phyloP scores from a whole-genome alignment of 2,329 filamentous ascomycete species.

The Trichoderma polysporum region DNA sequence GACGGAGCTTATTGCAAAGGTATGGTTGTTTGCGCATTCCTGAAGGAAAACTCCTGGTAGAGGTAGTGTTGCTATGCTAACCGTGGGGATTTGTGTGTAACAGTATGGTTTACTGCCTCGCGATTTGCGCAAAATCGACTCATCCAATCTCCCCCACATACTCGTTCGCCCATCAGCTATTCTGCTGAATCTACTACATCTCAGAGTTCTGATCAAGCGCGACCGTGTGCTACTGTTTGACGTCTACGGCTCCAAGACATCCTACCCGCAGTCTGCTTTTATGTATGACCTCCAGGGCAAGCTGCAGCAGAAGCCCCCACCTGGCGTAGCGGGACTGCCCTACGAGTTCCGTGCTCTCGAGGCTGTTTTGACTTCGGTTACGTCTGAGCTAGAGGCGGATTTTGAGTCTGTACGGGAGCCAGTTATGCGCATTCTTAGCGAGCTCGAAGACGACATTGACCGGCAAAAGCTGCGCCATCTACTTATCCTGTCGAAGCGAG shows the following conservation, averaged over 20 bases:
- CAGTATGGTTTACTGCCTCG: slow-evolving; percentile 89
- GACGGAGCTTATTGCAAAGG: slow-evolving; percentile 93
- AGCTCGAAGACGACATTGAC: slow-evolving; percentile 95
- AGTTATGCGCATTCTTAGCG: slow-evolving; percentile 81
- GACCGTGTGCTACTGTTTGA: slow-evolving; percentile 95
- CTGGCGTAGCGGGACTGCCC: slow-evolving; percentile 66
- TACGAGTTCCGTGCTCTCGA: slow-evolving; percentile 97
- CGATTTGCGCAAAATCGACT: slow-evolving; percentile 96
- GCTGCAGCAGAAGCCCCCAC: slow-evolving; percentile 68
- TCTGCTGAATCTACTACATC: slow-evolving; percentile 91
- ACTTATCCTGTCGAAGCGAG: slow-evolving; percentile 89
- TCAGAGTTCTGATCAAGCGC: slow-evolving; percentile 92
- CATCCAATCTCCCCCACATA: slow-evolving; percentile 91
- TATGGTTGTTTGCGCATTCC: no score
- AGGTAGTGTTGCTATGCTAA: background rate
- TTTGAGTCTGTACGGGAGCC: slow-evolving; percentile 93
- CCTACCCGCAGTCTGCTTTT: slow-evolving; percentile 93
- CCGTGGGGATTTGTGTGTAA: slow-evolving; percentile 36
- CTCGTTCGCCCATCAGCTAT: slow-evolving; percentile 91
- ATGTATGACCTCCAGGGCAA: slow-evolving; percentile 97
- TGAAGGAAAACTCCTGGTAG: background rate
- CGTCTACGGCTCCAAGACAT: slow-evolving; percentile 90
- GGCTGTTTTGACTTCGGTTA: slow-evolving; percentile 91
- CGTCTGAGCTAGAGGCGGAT: slow-evolving; percentile 85
- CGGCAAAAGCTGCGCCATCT: slow-evolving; percentile 87